Percentiles rank a stretch among this genome's conserved stretches.
Evolutionary conservation across 2,329 filamentous ascomycete genomes (phyloP).

Genomic region (Orbilia blumenaviensis): DNA sequence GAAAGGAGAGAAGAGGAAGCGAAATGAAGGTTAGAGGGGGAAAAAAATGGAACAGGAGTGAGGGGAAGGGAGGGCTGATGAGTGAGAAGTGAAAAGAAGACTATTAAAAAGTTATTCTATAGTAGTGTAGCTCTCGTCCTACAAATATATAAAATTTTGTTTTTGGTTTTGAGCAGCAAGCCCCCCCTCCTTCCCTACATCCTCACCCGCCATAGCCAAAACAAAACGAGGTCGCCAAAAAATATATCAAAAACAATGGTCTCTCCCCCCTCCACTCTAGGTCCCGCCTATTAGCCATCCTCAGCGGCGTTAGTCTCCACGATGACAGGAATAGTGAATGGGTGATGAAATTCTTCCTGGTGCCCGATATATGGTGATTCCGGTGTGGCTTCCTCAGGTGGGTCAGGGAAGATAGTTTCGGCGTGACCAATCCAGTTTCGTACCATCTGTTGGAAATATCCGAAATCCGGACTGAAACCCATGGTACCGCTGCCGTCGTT

Average conservation of each 20-base stretch:
- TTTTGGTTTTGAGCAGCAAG: neutral
- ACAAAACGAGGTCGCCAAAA: neutral
- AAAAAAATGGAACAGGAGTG: neutral
- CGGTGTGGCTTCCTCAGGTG: constrained; percentile 36
- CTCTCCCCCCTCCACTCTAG: neutral
- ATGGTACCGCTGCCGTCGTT: constrained; percentile 55
- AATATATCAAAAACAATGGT: neutral
- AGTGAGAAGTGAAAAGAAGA: no score
- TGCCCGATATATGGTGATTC: constrained; percentile 44
- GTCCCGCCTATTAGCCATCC: neutral
- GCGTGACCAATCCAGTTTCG: constrained; percentile 57
- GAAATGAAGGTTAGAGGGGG: no score
- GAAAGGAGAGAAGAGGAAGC: neutral
- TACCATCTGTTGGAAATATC: constrained; percentile 58
- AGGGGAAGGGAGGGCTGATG: neutral
- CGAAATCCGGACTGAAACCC: constrained; percentile 57
- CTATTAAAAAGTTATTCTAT: constrained; percentile 39
- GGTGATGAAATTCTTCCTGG: constrained; percentile 43
- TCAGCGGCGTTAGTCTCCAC: constrained; percentile 49
- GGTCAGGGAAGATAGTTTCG: constrained; percentile 57
- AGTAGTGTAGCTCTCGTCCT: constrained; percentile 29
- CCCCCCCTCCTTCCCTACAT: neutral
- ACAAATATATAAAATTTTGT: constrained; percentile 11
- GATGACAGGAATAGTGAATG: constrained; percentile 51
- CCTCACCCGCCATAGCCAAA: neutral